Evolutionary conservation across 2,329 filamentous ascomycete genomes (phyloP).

Genomic region (Fusarium sp.): DNA sequence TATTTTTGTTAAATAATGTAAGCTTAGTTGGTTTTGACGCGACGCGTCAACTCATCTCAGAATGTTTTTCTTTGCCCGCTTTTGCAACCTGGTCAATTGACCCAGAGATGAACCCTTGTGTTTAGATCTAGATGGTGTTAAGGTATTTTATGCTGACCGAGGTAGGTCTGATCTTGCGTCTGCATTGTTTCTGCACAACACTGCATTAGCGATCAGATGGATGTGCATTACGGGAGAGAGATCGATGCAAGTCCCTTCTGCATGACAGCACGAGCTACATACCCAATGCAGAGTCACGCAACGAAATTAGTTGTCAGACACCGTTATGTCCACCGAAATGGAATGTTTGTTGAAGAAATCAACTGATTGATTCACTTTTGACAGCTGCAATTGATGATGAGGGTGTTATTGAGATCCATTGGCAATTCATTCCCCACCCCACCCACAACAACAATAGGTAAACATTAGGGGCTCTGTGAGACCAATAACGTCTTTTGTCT

Average conservation of each 20-base stretch:
- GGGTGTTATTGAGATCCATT: background rate
- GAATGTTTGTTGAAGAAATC: conserved; percentile 22
- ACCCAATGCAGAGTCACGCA: conserved; percentile 19
- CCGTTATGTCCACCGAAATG: background rate
- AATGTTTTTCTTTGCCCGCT: conserved; percentile 33
- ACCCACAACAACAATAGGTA: conserved; percentile 21
- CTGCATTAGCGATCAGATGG: conserved; percentile 46
- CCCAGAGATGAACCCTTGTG: background rate
- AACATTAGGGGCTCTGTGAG: conserved; percentile 31
- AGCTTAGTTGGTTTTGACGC: conserved; percentile 39
- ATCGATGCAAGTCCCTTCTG: conserved; percentile 47
- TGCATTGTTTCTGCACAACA: conserved; percentile 46
- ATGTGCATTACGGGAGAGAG: conserved; percentile 40
- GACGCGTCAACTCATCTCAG: conserved; percentile 32
- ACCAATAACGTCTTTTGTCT: conserved; percentile 43
- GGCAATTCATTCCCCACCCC: conserved; percentile 27
- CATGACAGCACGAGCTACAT: conserved; percentile 39
- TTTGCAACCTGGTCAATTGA: conserved; percentile 19
- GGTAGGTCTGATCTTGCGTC: conserved; percentile 21
- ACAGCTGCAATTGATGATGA: background rate
- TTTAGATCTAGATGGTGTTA: conserved; percentile 27
- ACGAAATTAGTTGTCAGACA: conserved; percentile 4
- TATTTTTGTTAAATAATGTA: conserved; percentile 14
- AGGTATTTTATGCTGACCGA: conserved; percentile 22
- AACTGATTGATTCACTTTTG: conserved; percentile 7